A percentile compares a stretch with the other conserved stretches of the same genome.
These are phyloP conservation scores for Trichopus zeylanicus DNA, from an alignment of 116 monocot genomes.

Conservation along the genomic window DNA sequence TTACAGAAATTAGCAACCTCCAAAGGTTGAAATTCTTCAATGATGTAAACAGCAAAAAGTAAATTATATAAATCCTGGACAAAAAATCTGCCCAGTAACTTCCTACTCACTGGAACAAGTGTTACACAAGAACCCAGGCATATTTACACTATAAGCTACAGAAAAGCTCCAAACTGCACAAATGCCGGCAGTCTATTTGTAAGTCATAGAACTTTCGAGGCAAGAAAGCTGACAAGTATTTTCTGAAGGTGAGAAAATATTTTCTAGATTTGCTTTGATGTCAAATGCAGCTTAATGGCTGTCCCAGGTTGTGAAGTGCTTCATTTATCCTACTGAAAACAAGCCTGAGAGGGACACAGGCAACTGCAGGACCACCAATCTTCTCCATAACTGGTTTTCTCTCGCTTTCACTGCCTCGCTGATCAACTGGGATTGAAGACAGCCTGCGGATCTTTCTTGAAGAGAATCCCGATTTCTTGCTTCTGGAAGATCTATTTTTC, in stretches of 20 bases:
- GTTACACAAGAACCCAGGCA: not conserved
- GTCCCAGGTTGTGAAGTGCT: constrained; percentile 19
- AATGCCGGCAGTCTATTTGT: not conserved
- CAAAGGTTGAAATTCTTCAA: no score
- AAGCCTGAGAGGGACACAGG: constrained; percentile 59
- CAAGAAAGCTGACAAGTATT: not conserved
- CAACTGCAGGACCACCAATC: constrained; percentile 23
- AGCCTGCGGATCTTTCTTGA: not conserved
- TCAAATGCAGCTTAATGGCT: not conserved
- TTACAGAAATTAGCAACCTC: no score
- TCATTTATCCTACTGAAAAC: constrained; percentile 79
- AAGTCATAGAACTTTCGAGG: not conserved
- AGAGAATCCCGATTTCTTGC: constrained; percentile 6
- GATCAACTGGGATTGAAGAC: constrained; percentile 10
- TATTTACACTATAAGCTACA: not conserved
- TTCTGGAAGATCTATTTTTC: constrained; percentile 3
- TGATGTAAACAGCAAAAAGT: no score
- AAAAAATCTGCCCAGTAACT: not conserved
- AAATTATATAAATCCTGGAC: not conserved
- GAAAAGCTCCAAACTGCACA: not conserved
- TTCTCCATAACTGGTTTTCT: constrained; percentile 32
- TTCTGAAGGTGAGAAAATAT: not conserved
- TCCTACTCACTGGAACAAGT: not conserved
- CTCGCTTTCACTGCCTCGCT: constrained; percentile 10
- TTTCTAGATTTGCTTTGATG: not conserved